phyloP scores from a whole-genome alignment of 73 alveolate species.

The Paramecium tetraurelia region DNA sequence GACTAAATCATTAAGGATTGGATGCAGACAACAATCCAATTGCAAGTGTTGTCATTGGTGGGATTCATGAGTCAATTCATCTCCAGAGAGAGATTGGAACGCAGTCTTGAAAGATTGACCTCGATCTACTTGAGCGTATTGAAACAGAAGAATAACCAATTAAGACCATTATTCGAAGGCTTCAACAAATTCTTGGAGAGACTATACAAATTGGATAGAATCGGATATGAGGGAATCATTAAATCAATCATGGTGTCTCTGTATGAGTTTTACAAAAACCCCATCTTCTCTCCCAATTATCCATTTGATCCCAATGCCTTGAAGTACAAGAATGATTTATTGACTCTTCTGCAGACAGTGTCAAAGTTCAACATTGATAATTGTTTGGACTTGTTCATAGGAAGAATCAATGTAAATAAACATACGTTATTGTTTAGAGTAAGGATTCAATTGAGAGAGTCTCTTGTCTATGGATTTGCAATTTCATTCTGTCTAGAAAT shows the following conservation, averaged over 20 bases:
- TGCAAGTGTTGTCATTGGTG: conserved; percentile 27
- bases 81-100: conserved; percentile 34
- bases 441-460: conserved; percentile 54
- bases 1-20: conserved; percentile 53
- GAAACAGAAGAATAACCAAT: conserved; percentile 22
- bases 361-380: conserved; percentile 53
- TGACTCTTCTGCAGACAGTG: conserved; percentile 24
- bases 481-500: conserved; percentile 48
- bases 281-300: conserved; percentile 56
- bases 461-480: conserved; percentile 52
- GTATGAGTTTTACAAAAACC: conserved; percentile 48
- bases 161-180: conserved; percentile 50
- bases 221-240: conserved; percentile 24
- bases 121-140: background rate
- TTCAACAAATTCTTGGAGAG: conserved; percentile 57
- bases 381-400: conserved; percentile 41
- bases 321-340: conserved; percentile 39
- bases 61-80: conserved; percentile 55
- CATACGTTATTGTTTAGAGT: background rate
- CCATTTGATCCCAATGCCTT: conserved; percentile 51
- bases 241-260: conserved; percentile 42
- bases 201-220: background rate
- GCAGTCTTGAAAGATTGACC: conserved; percentile 17
- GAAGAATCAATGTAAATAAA: conserved; percentile 6
- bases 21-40: background rate